Percentiles rank a stretch among this genome's conserved stretches.
Conservation (phyloP, 768 basidiomycete species). For the Xerocomus potaroensis region DNA sequence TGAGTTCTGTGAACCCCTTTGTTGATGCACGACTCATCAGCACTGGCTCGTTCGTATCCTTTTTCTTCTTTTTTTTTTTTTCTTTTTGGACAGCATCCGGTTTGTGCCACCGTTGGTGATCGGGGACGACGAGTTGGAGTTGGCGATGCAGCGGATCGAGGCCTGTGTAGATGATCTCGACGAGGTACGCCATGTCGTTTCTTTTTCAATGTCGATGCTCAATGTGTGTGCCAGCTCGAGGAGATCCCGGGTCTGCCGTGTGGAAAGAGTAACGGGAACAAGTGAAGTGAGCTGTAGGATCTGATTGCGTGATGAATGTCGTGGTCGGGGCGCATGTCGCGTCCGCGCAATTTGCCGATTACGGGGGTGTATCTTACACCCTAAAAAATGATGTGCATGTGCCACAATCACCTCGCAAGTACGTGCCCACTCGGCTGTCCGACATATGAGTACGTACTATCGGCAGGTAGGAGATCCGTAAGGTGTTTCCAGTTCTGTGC, state of each 20-base stretch:
- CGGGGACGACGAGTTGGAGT: slow-evolving; percentile 75
- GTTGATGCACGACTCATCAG: too few species aligned
- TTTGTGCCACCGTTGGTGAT: slow-evolving; percentile 97
- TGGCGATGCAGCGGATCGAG: slow-evolving; percentile 71
- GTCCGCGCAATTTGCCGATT: too few species aligned
- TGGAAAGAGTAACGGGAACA: background rate
- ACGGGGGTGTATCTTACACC: background rate
- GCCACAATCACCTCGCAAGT: too few species aligned
- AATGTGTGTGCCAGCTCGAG: slow-evolving; percentile 36
- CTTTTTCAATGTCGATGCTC: background rate
- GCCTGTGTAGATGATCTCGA: slow-evolving; percentile 80
- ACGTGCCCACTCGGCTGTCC: too few species aligned
- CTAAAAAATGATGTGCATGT: background rate
- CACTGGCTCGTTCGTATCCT: too few species aligned
- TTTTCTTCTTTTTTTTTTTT: background rate
- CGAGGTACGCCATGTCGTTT: slow-evolving; percentile 40
- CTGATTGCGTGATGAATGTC: background rate
- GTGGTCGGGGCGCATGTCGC: too few species aligned
- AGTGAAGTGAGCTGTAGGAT: background rate
- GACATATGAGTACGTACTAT: too few species aligned
- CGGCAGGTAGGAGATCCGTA: too few species aligned
- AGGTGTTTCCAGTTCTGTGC: too few species aligned
- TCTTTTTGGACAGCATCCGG: slow-evolving; percentile 60
- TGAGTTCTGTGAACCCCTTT: too few species aligned
- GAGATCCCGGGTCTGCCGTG: slow-evolving; percentile 42